These are phyloP conservation scores for Teratosphaeriaceae sp. DNA, from an alignment of 2,329 filamentous ascomycete species.

Conservation along the genomic window DNA sequence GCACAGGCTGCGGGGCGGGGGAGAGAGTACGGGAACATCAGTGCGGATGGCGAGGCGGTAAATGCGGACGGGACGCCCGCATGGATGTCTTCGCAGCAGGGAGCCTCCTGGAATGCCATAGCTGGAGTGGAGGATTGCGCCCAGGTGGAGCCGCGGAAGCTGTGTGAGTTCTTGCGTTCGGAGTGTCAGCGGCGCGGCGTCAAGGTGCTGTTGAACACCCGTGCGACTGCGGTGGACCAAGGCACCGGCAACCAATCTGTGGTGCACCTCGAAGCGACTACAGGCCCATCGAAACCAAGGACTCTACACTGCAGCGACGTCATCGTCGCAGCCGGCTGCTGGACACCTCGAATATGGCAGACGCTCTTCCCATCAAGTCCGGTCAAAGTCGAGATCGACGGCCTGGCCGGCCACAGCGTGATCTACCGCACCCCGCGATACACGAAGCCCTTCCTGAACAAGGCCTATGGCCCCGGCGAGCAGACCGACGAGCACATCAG, in stretches of 20 bases:
- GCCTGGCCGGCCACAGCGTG: conserved; percentile 2
- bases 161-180: background rate
- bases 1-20: background rate
- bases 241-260: background rate
- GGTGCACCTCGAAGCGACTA: background rate
- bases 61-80: conserved; percentile 1
- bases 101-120: conserved; percentile 1
- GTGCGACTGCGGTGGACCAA: background rate
- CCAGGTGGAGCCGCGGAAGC: conserved; percentile 1
- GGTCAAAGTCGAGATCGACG: conserved; percentile 1
- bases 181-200: conserved; percentile 1
- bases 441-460: conserved; percentile 1
- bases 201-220: background rate
- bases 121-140: background rate
- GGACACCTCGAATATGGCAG: background rate
- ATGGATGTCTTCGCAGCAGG: background rate
- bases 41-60: background rate
- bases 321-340: conserved; percentile 1
- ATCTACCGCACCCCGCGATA: conserved; percentile 1
- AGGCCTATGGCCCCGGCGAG: background rate
- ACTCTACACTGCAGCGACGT: background rate
- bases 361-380: background rate
- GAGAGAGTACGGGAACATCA: background rate
- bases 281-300: background rate
- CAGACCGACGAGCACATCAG: background rate